Base-by-base conservation (phyloP, 768 basidiomycete species). In the Trametes cubensis region DNA sequence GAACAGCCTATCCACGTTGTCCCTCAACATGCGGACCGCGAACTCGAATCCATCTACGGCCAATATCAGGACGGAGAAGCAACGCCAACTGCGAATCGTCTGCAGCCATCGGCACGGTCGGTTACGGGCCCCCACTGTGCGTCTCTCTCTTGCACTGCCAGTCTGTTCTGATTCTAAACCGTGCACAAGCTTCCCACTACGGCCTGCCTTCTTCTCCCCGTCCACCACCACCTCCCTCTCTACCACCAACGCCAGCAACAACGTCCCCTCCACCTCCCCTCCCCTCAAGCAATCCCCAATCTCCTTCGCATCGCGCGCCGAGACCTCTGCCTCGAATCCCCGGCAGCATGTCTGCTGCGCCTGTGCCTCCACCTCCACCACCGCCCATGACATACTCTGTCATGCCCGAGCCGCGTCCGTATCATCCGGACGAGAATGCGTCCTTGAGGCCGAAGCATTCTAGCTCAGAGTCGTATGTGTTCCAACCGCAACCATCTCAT, bases 311-410 rank as follows among this genome's bases (percentile, higher is more conserved):
- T 30, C 58, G 63, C 47, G 67, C 64, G 45, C 65, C 66, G 10
- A 60, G 71, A 58, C 71, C 69, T n/a, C 64, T 72, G 4, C 71
- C 71, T 44, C 71, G 64, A 17, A 68, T 69, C 41, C 71, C 71
- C 15, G 67, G 70, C 34, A 42, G 48, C 25, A 48, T 60, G 48
- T 21, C 67, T 13, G 51, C 61, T 25, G 50, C 51, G 48, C 56
- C 60, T 46, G 60, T 64, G 38, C 64, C 69, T 41, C 67, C 71
- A 14, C 68, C 67, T 18, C 65, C 68, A 11, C 67, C 67, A 4
- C 61, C 66, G 17, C 63, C 56, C 28, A 47, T 38, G 41, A 60
- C 55, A 40, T 58, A 61, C 46, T 42, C 23, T 26, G 58, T 34
- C 17, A 67, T 66, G 66, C 66, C 67, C 13, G 67, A 69, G 30